These are phyloP conservation scores for Coriolopsis trogii DNA, from an alignment of 1,284 basidiomycete genomes.

Conservation along the genomic window DNA sequence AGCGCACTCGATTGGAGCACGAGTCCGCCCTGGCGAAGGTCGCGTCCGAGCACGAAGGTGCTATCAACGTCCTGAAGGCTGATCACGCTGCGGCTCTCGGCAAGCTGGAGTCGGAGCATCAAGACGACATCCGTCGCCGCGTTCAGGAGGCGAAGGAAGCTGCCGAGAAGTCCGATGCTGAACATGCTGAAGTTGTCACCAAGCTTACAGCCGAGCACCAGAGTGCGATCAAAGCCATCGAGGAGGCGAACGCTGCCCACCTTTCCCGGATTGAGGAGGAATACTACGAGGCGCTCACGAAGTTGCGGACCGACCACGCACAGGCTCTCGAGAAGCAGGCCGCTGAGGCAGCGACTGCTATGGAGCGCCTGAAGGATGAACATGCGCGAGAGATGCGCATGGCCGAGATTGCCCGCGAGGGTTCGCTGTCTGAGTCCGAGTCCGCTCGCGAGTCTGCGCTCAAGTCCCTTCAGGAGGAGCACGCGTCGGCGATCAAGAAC, in stretches of 20 bases:
- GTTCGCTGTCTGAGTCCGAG: conserved; percentile 71
- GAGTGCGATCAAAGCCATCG: conserved; percentile 57
- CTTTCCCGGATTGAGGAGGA: conserved; percentile 76
- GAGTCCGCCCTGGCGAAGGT: conserved; percentile 50
- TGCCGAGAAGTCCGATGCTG: conserved; percentile 43
- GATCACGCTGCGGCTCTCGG: conserved; percentile 55
- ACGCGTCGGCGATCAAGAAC: conserved; percentile 60
- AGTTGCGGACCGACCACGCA: conserved; percentile 69
- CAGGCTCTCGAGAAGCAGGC: conserved; percentile 61
- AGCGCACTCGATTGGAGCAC: conserved; percentile 49
- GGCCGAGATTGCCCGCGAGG: conserved; percentile 73
- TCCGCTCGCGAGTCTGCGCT: conserved; percentile 63
- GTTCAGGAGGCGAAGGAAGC: conserved; percentile 30
- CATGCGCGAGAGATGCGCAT: conserved; percentile 69
- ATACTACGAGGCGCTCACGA: conserved; percentile 76
- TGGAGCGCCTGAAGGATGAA: conserved; percentile 72
- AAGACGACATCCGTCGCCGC: conserved; percentile 36
- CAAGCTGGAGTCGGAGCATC: conserved; percentile 55
- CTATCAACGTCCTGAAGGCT: conserved; percentile 63
- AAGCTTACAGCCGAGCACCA: conserved; percentile 59
- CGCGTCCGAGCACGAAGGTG: conserved; percentile 55
- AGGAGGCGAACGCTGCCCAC: conserved; percentile 54
- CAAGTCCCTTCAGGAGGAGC: conserved; percentile 68
- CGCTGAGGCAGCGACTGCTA: conserved; percentile 56
- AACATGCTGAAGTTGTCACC: conserved; percentile 54